These are phyloP conservation scores for Exophiala sideris DNA, from an alignment of 2,329 filamentous ascomycete species.

Conservation along the genomic window DNA sequence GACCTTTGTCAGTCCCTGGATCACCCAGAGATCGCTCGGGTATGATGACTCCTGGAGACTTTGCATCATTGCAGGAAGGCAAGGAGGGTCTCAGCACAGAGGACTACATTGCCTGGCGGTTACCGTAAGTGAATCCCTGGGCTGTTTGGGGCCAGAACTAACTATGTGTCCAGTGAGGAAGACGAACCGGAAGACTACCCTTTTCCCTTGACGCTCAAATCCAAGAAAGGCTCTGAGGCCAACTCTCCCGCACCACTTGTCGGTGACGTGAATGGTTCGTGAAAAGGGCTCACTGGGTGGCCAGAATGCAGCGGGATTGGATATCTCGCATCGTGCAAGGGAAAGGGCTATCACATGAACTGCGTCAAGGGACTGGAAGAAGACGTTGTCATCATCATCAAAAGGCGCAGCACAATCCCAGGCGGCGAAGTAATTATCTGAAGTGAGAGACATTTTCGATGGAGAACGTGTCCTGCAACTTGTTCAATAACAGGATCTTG, in stretches of 20 bases:
- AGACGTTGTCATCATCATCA: too few relatives aligned
- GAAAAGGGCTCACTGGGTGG: neutral
- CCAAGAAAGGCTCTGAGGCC: constrained; percentile 39
- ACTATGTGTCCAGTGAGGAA: constrained; percentile 64
- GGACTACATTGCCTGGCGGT: constrained; percentile 96
- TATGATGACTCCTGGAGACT: constrained; percentile 99
- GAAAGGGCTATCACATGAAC: too few relatives aligned
- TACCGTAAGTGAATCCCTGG: constrained; percentile 69
- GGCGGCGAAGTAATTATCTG: neutral
- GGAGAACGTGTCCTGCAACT: neutral
- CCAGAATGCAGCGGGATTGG: constrained; percentile 4
- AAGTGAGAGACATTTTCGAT: neutral
- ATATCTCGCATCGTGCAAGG: neutral
- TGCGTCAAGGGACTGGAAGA: too few relatives aligned
- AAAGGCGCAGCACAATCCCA: neutral
- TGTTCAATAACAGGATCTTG: neutral
- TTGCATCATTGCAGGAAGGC: constrained; percentile 92
- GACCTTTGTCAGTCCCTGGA: constrained; percentile 89
- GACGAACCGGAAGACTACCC: constrained; percentile 81
- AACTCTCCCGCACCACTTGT: constrained; percentile 30
- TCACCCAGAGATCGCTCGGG: constrained; percentile 86
- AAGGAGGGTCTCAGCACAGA: constrained; percentile 90
- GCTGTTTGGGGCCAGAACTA: neutral
- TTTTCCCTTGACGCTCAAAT: constrained; percentile 64
- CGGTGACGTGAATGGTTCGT: constrained; percentile 21